Evolutionary conservation across 768 basidiomycete species (phyloP), one percentile per base, ranked within the genome.

Genomic region (Neoboletus magnificus): DNA sequence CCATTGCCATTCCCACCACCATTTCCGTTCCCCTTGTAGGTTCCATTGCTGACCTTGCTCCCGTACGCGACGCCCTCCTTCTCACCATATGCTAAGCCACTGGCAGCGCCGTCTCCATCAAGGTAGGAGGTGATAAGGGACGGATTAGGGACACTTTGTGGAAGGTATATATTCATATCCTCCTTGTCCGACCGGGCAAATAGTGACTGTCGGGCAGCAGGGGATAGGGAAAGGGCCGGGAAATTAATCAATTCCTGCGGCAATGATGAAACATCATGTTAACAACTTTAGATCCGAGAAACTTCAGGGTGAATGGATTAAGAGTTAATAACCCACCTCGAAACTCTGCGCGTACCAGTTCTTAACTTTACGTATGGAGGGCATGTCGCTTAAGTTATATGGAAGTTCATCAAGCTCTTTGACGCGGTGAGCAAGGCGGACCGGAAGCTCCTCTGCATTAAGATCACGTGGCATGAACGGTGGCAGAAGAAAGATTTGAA

Each of bases 81-180:
- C 32, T 52, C 57, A 15, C 66, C 70, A 46, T 61, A 63, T 3
- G 36, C 20, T 39, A 47, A 18, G 23, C 48, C 54, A 15, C 60
- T 36, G 27, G 49, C 48, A 43, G 49, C 44, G 4, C 46, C 54
- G 10, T 70, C 69, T 56, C 79, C 74, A 43, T 65, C 63, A n/a
- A 64, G 59, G 44, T 65, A 64, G 12, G 62, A 62, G 22, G 48
- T 51, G 20, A 62, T 20, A 11, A 60, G 59, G 9, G 59, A 60
- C 2, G 59, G 59, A 15, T 60, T 60, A 16, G 59, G 59, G 12
- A 62, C 41, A 8, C 49, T 62, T 16, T 62, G 40, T 2, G 59
- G 60, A 22, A 58, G 49, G 12, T 62, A 60, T 35, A 62, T 62
- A 6, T 62, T 57, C 48, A 57, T 39, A 30, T 62, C 55, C 6